These are phyloP conservation scores for Amanita subjunquillea DNA, from an alignment of 768 basidiomycete genomes.

Conservation along the genomic window DNA sequence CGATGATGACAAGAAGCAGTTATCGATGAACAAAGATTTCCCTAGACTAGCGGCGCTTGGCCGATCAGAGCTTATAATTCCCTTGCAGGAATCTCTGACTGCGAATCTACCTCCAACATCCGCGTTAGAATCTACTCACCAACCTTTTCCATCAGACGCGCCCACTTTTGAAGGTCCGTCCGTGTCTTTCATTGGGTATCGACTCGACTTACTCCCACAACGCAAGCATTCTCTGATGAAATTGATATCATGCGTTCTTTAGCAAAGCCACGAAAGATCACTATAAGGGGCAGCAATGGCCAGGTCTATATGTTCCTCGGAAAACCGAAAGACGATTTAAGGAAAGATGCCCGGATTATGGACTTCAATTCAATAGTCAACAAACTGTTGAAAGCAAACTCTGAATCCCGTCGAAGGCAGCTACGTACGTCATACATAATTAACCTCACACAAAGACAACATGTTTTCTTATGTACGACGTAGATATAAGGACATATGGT, in stretches of 20 bases:
- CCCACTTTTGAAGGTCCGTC: slow-evolving; percentile 68
- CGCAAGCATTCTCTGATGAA: slow-evolving; percentile 66
- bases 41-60: slow-evolving; percentile 43
- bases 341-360: slow-evolving; percentile 97
- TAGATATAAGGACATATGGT: slow-evolving; percentile 97
- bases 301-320: slow-evolving; percentile 84
- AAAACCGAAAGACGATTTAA: slow-evolving; percentile 94
- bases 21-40: slow-evolving; percentile 48
- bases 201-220: not conserved
- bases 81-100: slow-evolving; percentile 87
- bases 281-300: slow-evolving; percentile 75
- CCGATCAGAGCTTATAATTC: slow-evolving; percentile 70
- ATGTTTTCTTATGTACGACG: not conserved
- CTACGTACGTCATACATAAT: slow-evolving; percentile 50
- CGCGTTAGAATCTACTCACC: slow-evolving; percentile 46
- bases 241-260: slow-evolving; percentile 88
- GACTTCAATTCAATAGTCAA: slow-evolving; percentile 98
- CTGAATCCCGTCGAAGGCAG: slow-evolving; percentile 83
- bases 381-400: slow-evolving; percentile 87
- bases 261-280: slow-evolving; percentile 85
- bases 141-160: slow-evolving; percentile 69
- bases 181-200: not conserved
- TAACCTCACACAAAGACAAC: not conserved
- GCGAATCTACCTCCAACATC: slow-evolving; percentile 78
- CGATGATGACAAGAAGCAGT: slow-evolving; percentile 23